These are phyloP conservation scores for Biscogniauxia mediterranea DNA, from an alignment of 2,329 filamentous ascomycete genomes.

Conservation along the genomic window DNA sequence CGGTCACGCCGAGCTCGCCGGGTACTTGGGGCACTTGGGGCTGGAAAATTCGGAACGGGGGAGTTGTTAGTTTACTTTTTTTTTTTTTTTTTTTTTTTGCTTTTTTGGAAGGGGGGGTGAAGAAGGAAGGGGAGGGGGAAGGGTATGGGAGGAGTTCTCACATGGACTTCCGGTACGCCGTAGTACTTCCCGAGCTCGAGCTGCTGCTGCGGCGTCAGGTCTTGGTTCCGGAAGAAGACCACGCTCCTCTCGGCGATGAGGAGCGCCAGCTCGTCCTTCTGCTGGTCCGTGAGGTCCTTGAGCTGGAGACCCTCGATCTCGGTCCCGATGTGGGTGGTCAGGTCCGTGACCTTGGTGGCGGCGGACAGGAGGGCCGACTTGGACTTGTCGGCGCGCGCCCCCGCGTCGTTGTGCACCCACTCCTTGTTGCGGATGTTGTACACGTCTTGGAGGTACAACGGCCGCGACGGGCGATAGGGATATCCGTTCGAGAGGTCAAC, in stretches of 20 bases:
- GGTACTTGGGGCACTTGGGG: constrained; percentile 71
- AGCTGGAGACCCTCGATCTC: constrained; percentile 64
- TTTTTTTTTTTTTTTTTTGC: background rate
- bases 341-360: constrained; percentile 60
- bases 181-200: constrained; percentile 61
- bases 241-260: constrained; percentile 63
- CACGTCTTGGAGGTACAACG: constrained; percentile 68
- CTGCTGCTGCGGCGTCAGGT: constrained; percentile 61
- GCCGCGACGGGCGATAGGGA: constrained; percentile 65
- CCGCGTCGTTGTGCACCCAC: constrained; percentile 57
- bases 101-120: too few species aligned
- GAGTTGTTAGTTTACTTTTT: constrained; percentile 2
- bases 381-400: constrained; percentile 61
- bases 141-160: constrained; percentile 35
- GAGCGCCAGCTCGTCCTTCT: constrained; percentile 61
- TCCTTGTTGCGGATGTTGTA: constrained; percentile 61
- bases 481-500: constrained; percentile 70
- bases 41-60: constrained; percentile 35
- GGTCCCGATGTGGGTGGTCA: constrained; percentile 62
- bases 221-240: constrained; percentile 66
- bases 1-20: constrained; percentile 60
- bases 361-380: constrained; percentile 61
- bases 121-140: background rate
- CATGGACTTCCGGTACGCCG: constrained; percentile 67
- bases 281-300: constrained; percentile 57